Conservation (phyloP, 2,329 filamentous ascomycete species). For the Sclerotinia minor region DNA sequence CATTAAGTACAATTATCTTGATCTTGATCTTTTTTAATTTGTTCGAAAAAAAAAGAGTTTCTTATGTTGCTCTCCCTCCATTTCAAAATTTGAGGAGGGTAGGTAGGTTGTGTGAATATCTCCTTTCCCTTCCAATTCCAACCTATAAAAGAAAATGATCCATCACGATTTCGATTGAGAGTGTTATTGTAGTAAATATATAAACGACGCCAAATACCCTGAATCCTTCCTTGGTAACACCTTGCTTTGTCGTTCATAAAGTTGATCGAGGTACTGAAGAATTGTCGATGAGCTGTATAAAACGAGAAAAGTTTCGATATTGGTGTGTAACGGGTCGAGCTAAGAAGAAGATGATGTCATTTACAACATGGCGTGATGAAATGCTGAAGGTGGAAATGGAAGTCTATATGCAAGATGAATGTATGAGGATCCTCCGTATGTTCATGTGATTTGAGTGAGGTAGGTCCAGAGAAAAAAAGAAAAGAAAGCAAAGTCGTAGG, state of each 20-base stretch:
- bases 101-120: conserved; percentile 12
- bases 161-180: conserved; percentile 3
- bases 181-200: conserved; percentile 11
- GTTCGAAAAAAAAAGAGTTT: conserved; percentile 17
- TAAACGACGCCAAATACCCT: conserved; percentile 12
- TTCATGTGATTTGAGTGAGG: conserved; percentile 10
- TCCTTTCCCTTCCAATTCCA: conserved; percentile 7
- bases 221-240: conserved; percentile 14
- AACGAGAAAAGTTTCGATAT: conserved; percentile 9
- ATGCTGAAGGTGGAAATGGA: conserved; percentile 17
- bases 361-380: conserved; percentile 23
- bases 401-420: conserved; percentile 25
- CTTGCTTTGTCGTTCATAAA: conserved; percentile 15
- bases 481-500: conserved; percentile 1
- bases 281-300: neutral
- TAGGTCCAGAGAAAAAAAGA: conserved; percentile 4
- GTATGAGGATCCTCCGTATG: conserved; percentile 23
- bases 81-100: neutral
- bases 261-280: conserved; percentile 14
- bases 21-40: conserved; percentile 12
- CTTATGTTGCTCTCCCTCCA: conserved; percentile 9
- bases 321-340: conserved; percentile 15
- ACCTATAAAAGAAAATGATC: conserved; percentile 17
- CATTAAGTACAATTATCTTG: conserved; percentile 34
- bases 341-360: conserved; percentile 17